Evolutionary conservation across 345 rosid genomes (phyloP), one percentile per base, ranked within the genome.

Genomic region (Hirschfeldia incana): DNA sequence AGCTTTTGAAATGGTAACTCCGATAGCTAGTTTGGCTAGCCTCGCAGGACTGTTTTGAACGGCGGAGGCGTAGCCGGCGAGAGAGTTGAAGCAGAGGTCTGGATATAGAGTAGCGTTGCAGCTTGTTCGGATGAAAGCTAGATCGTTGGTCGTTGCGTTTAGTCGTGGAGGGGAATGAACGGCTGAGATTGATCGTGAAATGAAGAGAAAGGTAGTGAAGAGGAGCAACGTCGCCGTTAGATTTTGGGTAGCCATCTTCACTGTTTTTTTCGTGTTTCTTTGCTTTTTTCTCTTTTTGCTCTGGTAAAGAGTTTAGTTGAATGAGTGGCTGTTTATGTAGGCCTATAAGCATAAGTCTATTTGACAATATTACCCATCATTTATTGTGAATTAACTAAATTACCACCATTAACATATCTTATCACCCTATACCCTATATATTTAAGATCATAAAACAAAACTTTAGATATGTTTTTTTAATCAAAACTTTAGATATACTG

Each of bases 31-130:
- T 2, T 83, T 86, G 11, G 97, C 88, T 11, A 94, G 86, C 42
- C 90, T 86, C 12, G 84, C 85, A 0, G 94, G 92, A 78, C 84
- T 85, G 30, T 82, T 76, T 32, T 84, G 83, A 65, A 92, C 79
- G 65, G 88, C 77, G 33, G 67, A 67, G 79, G 97, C 86, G 80
- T 91, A 91, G 78, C 85, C 85, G 37, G 82, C 79, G 65, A 94
- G 91, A 6, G 97, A 86, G 37, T 83, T 46, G 85, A 80, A 92
- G 87, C 98, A 94, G 69, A 94, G 49, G 66, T 89, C 92, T 1
- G 94, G 97, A 83, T 94, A 91, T 4, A 85, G 78, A 4, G 98
- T 94, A 3, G 87, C 80, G 84, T 79, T 82, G 89, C 98, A 94
- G 85, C 88, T 89, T 12, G 86, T 67, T 5, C 88, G 90, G 87